These are phyloP conservation scores for Pelargonium citronellum DNA, from an alignment of 441 rosid genomes.

Conservation along the genomic window DNA sequence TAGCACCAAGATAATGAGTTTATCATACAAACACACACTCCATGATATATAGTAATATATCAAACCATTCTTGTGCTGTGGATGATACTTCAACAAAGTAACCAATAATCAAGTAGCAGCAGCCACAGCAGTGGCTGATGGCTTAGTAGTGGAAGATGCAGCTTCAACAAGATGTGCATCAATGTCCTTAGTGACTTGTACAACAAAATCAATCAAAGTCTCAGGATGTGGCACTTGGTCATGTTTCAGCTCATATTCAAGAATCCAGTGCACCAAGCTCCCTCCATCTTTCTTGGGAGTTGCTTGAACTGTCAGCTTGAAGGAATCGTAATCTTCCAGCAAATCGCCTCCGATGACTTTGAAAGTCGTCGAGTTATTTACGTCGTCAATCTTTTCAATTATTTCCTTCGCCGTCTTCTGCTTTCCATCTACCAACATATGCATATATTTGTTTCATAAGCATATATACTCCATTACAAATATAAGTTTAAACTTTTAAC, in stretches of 20 bases:
- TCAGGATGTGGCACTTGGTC: slow-evolving; percentile 2
- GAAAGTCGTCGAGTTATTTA: slow-evolving; percentile 5
- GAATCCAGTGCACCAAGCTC: slow-evolving; percentile 12
- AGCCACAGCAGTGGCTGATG: too few relatives aligned
- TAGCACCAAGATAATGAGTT: too few relatives aligned
- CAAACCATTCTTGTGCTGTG: too few relatives aligned
- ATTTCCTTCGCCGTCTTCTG: slow-evolving; percentile 12
- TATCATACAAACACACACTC: too few relatives aligned
- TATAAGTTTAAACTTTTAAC: too few relatives aligned
- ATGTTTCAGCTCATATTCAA: slow-evolving; percentile 15
- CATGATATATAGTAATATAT: too few relatives aligned
- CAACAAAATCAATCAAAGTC: not conserved
- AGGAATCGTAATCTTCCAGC: slow-evolving; percentile 8
- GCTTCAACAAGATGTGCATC: slow-evolving; percentile 9
- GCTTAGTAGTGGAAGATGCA: too few relatives aligned
- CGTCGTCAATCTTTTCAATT: slow-evolving; percentile 6
- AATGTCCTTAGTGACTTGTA: slow-evolving; percentile 9
- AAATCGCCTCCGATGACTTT: slow-evolving; percentile 13
- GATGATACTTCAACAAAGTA: too few relatives aligned
- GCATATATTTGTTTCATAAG: too few relatives aligned
- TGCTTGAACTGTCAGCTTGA: not conserved
- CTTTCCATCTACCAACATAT: slow-evolving; percentile 16
- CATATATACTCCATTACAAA: not conserved
- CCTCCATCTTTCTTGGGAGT: slow-evolving; percentile 1
- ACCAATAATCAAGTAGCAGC: too few relatives aligned